These are phyloP conservation scores for Ogataea naganishii DNA, from an alignment of 805 yeast genomes.

Conservation along the genomic window DNA sequence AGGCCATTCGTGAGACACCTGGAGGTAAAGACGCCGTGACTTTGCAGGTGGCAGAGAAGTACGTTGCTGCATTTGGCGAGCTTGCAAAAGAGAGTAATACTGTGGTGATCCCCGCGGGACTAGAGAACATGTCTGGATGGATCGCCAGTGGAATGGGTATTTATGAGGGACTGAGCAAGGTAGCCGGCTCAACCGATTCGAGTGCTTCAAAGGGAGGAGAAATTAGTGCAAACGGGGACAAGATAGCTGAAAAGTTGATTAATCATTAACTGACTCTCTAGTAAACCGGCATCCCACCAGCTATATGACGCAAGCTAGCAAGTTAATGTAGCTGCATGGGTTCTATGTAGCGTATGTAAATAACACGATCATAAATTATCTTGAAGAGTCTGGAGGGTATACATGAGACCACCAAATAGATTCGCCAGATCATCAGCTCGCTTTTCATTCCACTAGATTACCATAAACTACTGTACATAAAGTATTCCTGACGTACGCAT, in stretches of 20 bases:
- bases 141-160: conserved; percentile 74
- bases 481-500: not conserved
- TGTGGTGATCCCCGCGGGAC: conserved; percentile 65
- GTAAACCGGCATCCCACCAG: too few relatives aligned
- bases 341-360: too few relatives aligned
- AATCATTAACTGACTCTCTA: too few relatives aligned
- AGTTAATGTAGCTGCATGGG: too few relatives aligned
- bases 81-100: conserved; percentile 79
- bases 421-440: too few relatives aligned
- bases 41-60: conserved; percentile 75
- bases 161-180: conserved; percentile 41
- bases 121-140: conserved; percentile 66
- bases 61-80: conserved; percentile 73
- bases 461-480: conserved; percentile 1
- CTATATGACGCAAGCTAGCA: too few relatives aligned
- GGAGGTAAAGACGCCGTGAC: conserved; percentile 72
- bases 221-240: too few relatives aligned
- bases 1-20: conserved; percentile 57
- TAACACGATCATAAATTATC: too few relatives aligned
- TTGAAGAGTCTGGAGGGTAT: too few relatives aligned
- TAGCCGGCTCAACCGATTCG: conserved; percentile 7
- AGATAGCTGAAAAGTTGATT: too few relatives aligned
- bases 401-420: too few relatives aligned
- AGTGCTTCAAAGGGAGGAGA: conserved; percentile 1
- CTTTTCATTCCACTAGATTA: not conserved